Evolutionary conservation across 2,329 filamentous ascomycete genomes (phyloP), one percentile per base, ranked within the genome.

Genomic region (Orbilia brochopaga): DNA sequence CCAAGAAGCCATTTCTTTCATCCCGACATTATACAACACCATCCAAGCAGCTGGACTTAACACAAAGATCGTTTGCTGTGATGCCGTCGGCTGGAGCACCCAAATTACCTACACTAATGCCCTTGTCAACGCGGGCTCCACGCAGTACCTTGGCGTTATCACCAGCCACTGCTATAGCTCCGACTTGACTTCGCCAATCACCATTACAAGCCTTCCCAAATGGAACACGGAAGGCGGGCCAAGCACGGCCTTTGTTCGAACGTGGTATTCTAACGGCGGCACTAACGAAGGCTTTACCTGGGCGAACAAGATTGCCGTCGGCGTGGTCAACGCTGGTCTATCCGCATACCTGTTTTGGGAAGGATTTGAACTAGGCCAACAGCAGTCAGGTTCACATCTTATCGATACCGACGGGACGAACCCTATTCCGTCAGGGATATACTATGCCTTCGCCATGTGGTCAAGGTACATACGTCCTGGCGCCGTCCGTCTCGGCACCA

Each of bases 331-430:
- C 74, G 80, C 80, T 23, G 82, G 83, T 74, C 78, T 83, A 3
- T 82, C 80, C 6, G 84, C 81, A 0, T 85, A 85, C 74, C 78
- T 86, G 3, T 85, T 84, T 78, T 86, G 84, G 84, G 81, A 83
- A 75, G 83, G 83, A 19, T 75, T 77, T 15, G 79, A 81, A 24
- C 79, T 79, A 67, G 79, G 78, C 44, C 79, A 79, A 8, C 52
- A 57, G 37, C 65, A 69, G 19, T 62, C 57, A 1, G 65, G 79
- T 77, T 13, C 80, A 78, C 73, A 78, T 78, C 70, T 78, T 77
- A 52, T 77, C 80, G 21, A 78, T 23, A 62, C 58, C 1, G 58
- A 69, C 10, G 65, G 65, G 19, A 51, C 52, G 1, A 81, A 40
- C 73, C 79, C 79, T 51, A 75, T 75, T 6, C 77, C 79, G 4